Conservation (phyloP, 129 eudicot genomes). For the Erigeron canadensis region DNA sequence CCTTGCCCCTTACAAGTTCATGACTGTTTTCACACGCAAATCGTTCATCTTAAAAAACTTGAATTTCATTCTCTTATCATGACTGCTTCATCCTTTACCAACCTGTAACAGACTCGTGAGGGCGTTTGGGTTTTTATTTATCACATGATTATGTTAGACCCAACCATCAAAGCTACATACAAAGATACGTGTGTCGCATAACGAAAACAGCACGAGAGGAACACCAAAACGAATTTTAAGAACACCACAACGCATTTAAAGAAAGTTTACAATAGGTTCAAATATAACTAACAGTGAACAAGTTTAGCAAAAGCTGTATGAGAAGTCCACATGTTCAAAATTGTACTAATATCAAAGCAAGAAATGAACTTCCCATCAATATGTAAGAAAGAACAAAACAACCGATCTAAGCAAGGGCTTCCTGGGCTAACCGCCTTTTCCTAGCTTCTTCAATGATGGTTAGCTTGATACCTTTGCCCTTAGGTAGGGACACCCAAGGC, state of each 20-base stretch:
- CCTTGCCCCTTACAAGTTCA: too few species aligned
- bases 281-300: constrained; percentile 10
- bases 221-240: too few species aligned
- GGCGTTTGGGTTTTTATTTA: too few species aligned
- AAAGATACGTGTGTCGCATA: too few species aligned
- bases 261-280: background rate
- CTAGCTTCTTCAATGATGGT: constrained; percentile 61
- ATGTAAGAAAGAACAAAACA: constrained; percentile 14
- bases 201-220: too few species aligned
- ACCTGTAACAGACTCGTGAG: too few species aligned
- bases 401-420: constrained; percentile 22
- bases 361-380: constrained; percentile 9
- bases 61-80: too few species aligned
- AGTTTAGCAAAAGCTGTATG: background rate
- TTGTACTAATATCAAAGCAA: constrained; percentile 15
- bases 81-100: too few species aligned
- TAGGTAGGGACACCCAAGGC: constrained; percentile 70
- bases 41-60: background rate
- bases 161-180: too few species aligned
- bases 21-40: background rate
- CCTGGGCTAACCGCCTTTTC: constrained; percentile 47
- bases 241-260: too few species aligned
- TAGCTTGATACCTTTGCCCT: constrained; percentile 66
- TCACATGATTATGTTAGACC: too few species aligned
- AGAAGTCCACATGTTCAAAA: constrained; percentile 18